These are phyloP conservation scores for Diutina sp. DNA, from an alignment of 1,139 yeast species.

Conservation along the genomic window DNA sequence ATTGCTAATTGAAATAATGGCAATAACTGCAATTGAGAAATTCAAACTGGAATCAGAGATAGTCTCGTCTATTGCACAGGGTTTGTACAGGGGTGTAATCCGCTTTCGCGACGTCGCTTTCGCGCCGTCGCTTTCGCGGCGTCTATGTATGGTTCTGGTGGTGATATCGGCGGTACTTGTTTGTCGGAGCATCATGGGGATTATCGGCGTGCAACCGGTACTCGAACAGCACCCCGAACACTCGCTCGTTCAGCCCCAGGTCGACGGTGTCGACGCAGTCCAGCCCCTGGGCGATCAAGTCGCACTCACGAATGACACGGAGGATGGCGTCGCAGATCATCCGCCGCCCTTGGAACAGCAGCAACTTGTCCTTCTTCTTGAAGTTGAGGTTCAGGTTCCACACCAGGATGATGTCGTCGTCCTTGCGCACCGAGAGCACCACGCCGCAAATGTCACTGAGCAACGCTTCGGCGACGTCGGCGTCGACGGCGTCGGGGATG, in stretches of 20 bases:
- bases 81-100: too few species aligned
- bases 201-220: conserved; percentile 32
- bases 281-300: conserved; percentile 23
- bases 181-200: conserved; percentile 2
- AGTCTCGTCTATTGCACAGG: too few species aligned
- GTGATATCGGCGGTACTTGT: neutral
- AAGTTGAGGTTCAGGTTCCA: conserved; percentile 42
- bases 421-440: conserved; percentile 32
- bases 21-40: too few species aligned
- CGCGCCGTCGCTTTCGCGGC: too few species aligned
- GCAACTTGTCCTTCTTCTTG: conserved; percentile 17
- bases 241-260: conserved; percentile 26
- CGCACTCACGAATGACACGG: conserved; percentile 36
- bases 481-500: conserved; percentile 18
- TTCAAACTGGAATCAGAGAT: too few species aligned
- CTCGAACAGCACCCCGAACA: conserved; percentile 32
- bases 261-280: conserved; percentile 20
- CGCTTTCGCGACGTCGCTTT: too few species aligned
- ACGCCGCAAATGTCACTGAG: conserved; percentile 38
- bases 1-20: too few species aligned
- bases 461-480: conserved; percentile 15
- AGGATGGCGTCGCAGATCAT: conserved; percentile 36
- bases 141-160: neutral
- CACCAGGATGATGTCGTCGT: conserved; percentile 30
- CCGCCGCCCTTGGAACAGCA: conserved; percentile 34